Conservation (phyloP, 495 filamentous ascomycete species). For the Penicillium salamii region DNA sequence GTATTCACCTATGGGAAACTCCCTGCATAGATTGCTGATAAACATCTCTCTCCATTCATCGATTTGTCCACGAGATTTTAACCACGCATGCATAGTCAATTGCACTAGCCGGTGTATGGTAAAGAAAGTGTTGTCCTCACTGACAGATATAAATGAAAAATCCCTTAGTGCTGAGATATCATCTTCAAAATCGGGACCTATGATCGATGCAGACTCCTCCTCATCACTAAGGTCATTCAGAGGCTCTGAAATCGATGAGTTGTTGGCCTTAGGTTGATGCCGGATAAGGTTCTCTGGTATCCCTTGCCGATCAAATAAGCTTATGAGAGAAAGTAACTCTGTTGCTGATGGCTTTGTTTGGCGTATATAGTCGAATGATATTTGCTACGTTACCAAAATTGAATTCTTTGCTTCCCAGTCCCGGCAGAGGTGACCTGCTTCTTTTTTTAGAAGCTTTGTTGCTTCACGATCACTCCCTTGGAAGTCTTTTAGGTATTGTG, state of each 20-base stretch:
- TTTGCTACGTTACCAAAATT: slow-evolving; percentile 29
- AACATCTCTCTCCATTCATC: slow-evolving; percentile 19
- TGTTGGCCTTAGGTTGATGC: not conserved
- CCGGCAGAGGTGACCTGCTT: slow-evolving; percentile 15
- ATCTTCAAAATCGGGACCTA: not conserved
- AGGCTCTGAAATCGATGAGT: not conserved
- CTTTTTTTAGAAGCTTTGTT: slow-evolving; percentile 4
- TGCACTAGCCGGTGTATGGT: slow-evolving; percentile 1
- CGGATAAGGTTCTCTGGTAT: slow-evolving; percentile 9
- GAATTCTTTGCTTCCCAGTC: slow-evolving; percentile 19
- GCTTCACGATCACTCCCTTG: slow-evolving; percentile 6
- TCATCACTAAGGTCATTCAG: not conserved
- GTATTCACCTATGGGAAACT: slow-evolving; percentile 1
- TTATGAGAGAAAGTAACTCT: slow-evolving; percentile 25
- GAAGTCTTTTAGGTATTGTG: slow-evolving; percentile 38
- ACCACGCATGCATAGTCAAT: not conserved
- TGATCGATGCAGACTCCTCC: not conserved
- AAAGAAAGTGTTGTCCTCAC: not conserved
- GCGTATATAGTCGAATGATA: slow-evolving; percentile 30
- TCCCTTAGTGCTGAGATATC: not conserved
- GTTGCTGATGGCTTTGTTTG: slow-evolving; percentile 11
- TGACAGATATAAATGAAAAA: not conserved
- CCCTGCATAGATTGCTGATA: not conserved
- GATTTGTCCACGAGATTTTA: slow-evolving; percentile 18
- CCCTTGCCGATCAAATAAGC: slow-evolving; percentile 22